Conservation (phyloP, 2,329 filamentous ascomycete species). For the Hawksworthiomyces lignivorus region DNA sequence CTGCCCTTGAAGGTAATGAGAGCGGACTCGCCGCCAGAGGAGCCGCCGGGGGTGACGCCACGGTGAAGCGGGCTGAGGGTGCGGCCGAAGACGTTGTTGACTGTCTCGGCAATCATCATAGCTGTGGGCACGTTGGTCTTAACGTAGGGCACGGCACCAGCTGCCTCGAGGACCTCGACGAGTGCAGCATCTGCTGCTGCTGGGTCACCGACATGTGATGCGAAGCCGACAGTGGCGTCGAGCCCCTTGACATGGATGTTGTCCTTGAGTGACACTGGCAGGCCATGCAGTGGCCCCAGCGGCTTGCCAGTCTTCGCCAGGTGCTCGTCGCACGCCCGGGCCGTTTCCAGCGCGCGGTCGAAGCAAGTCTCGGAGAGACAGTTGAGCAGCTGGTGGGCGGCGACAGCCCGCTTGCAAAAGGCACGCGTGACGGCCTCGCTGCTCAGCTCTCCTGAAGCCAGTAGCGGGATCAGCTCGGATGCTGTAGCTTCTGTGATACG, state of each 20-base stretch:
- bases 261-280: slow-evolving; percentile 63
- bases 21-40: slow-evolving; percentile 59
- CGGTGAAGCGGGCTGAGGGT: slow-evolving; percentile 56
- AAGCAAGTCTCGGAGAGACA: slow-evolving; percentile 48
- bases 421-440: slow-evolving; percentile 28
- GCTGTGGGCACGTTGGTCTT: slow-evolving; percentile 52
- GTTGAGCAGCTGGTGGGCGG: slow-evolving; percentile 37
- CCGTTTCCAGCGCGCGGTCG: slow-evolving; percentile 40
- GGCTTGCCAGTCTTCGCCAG: slow-evolving; percentile 37
- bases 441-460: slow-evolving; percentile 29
- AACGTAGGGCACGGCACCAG: slow-evolving; percentile 48
- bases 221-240: slow-evolving; percentile 57
- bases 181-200: slow-evolving; percentile 35
- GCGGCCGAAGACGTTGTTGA: slow-evolving; percentile 58
- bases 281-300: slow-evolving; percentile 56
- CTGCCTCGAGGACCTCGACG: slow-evolving; percentile 32
- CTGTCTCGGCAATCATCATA: slow-evolving; percentile 62
- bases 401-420: slow-evolving; percentile 31
- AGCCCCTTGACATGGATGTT: slow-evolving; percentile 56
- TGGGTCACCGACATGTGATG: slow-evolving; percentile 52
- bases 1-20: slow-evolving; percentile 52
- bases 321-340: slow-evolving; percentile 41
- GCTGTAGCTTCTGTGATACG: slow-evolving; percentile 28
- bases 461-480: slow-evolving; percentile 25
- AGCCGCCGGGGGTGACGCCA: slow-evolving; percentile 53